Evolutionary conservation across 306 rosid species (phyloP), one percentile per base, ranked within the genome.

Genomic region (Crotalaria pallida): DNA sequence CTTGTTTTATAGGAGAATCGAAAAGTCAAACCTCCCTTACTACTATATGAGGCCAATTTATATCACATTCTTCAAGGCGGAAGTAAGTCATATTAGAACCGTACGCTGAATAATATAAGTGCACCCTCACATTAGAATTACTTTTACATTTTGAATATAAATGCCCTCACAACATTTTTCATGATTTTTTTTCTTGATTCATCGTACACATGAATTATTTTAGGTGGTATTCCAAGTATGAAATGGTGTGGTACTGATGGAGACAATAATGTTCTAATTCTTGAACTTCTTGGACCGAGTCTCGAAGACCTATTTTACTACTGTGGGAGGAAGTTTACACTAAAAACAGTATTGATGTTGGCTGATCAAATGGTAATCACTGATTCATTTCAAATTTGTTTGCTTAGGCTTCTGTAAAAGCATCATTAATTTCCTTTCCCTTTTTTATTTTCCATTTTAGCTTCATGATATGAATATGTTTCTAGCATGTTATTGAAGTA

Each of bases 241-340:
- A 93, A 90, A 75, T 90, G 98, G 98, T 87, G 85, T 36, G 98
- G 98, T 22, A 40, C 77, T 36, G 89, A 90, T 21, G 92, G 94
- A 43, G 97, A 90, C 62, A 92, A 85, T 48, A 90, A 93, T 77
- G 88, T 75, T 73, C 89, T 94, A 36, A 87, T 94, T 67, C 60
- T 94, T 49, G 98, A 94, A 79, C 87, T 94, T 72, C 82, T 94
- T 24, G 98, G 97, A 53, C 98, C 97, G 0, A 94, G 96, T 81
- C 88, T 90, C 16, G 98, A 94, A 62, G 97, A 94, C 79, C 87
- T 90, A 78, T 87, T 90, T 72, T 87, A 74, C 58, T 94, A 84
- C 57, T 87, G 94, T 33, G 89, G 96, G 47, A 80, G 87, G 50
- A 94, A 88, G 64, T 90, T 90, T 64, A 85, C 97, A 40, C 81